Percentiles rank a stretch among this genome's conserved stretches.
phyloP scores from a whole-genome alignment of 163 green algal species.

The Scenedesmus sp. region DNA sequence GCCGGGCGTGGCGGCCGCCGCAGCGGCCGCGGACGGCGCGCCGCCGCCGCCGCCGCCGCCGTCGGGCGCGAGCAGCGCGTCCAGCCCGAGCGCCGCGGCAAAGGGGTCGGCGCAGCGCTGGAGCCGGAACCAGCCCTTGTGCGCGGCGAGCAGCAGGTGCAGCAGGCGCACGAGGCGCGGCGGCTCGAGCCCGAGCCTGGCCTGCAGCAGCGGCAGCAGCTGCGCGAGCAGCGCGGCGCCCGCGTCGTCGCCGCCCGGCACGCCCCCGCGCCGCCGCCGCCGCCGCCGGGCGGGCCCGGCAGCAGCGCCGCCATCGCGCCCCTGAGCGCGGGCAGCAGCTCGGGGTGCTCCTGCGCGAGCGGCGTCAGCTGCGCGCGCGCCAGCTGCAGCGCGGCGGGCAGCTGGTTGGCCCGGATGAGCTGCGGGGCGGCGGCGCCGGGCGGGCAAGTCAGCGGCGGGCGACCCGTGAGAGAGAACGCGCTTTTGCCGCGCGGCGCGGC shows the following conservation, averaged over 20 bases:
- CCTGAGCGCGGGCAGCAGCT: constrained; percentile 55
- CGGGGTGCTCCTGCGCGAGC: constrained; percentile 42
- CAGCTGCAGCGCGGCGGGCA: constrained; percentile 48
- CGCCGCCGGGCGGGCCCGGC: constrained; percentile 17
- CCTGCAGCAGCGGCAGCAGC: constrained; percentile 18
- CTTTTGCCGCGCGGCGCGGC: neutral
- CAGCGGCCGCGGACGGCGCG: neutral
- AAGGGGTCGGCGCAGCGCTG: constrained; percentile 39
- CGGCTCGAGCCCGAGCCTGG: constrained; percentile 4
- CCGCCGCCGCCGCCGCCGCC: neutral
- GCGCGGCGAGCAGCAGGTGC: constrained; percentile 11
- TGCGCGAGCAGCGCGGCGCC: neutral
- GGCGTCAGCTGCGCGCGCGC: constrained; percentile 48
- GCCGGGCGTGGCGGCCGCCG: neutral
- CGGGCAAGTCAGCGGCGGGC: too few relatives aligned
- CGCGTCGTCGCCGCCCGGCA: neutral
- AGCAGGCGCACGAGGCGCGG: constrained; percentile 27
- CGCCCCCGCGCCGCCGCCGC: constrained; percentile 13
- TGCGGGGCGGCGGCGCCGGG: neutral
- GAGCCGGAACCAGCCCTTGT: constrained; percentile 35
- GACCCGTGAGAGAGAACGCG: too few relatives aligned
- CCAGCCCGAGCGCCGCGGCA: constrained; percentile 1
- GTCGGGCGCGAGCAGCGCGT: constrained; percentile 1
- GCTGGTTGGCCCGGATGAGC: constrained; percentile 29
- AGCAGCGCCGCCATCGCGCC: constrained; percentile 53